Conservation (phyloP, 495 filamentous ascomycete species). For the Terfezia boudieri region DNA sequence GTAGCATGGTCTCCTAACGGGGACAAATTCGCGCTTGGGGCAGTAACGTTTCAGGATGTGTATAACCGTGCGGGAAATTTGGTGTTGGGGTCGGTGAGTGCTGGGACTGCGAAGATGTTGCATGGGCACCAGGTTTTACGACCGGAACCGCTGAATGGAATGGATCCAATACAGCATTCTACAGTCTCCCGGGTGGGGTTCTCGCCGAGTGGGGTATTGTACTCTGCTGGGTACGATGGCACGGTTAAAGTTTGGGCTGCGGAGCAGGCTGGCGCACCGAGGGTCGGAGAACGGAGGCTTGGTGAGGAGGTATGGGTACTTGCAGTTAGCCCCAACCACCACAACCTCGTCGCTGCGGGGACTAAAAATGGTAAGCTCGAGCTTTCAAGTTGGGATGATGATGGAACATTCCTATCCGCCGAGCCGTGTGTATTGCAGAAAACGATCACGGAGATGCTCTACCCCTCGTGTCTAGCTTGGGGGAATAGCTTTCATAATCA, state of each 20-base stretch:
- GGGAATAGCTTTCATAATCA: constrained; percentile 1
- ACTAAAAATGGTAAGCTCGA: constrained; percentile 27
- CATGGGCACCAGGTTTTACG: constrained; percentile 9
- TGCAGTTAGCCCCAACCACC: constrained; percentile 28
- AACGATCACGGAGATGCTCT: constrained; percentile 1
- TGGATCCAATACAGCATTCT: constrained; percentile 3
- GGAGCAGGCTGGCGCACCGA: constrained; percentile 10
- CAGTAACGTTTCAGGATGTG: constrained; percentile 4
- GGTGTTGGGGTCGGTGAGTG: constrained; percentile 8
- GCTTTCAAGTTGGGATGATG: constrained; percentile 14
- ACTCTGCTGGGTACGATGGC: constrained; percentile 61
- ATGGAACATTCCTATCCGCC: background rate
- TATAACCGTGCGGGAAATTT: constrained; percentile 18
- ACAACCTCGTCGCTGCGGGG: constrained; percentile 30
- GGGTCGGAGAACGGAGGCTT: constrained; percentile 12
- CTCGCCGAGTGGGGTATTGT: constrained; percentile 30
- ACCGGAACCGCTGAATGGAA: background rate
- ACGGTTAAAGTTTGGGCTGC: constrained; percentile 58
- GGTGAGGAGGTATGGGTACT: constrained; percentile 49
- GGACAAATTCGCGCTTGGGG: constrained; percentile 5
- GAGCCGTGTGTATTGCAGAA: background rate
- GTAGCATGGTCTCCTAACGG: constrained; percentile 11
- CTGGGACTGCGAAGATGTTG: constrained; percentile 7
- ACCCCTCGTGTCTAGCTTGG: constrained; percentile 7
- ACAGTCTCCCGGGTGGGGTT: constrained; percentile 11